Conservation (phyloP, 257 asterid species). For the Mitragyna speciosa region DNA sequence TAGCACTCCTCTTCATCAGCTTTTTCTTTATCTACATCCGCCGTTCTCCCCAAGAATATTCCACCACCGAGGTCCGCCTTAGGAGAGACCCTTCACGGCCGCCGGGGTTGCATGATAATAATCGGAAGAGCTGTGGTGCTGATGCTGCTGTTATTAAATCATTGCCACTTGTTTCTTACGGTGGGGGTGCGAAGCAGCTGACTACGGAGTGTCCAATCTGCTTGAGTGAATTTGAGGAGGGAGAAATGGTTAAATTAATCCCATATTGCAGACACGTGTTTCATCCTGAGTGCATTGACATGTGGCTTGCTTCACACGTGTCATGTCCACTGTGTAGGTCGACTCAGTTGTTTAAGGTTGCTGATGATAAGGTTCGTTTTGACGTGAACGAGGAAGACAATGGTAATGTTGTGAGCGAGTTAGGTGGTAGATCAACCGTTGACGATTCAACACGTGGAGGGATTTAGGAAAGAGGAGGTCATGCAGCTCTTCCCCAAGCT, state of each 20-base stretch:
- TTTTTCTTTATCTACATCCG: conserved; percentile 72
- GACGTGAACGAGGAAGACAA: conserved; percentile 30
- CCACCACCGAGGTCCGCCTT: conserved; percentile 10
- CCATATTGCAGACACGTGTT: conserved; percentile 82
- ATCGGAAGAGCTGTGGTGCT: conserved; percentile 41
- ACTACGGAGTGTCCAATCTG: conserved; percentile 69
- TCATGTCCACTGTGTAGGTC: conserved; percentile 84
- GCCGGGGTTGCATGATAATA: neutral
- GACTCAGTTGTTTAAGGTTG: conserved; percentile 39
- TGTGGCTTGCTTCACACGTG: conserved; percentile 77
- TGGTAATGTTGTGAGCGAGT: conserved; percentile 10
- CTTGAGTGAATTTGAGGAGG: conserved; percentile 55
- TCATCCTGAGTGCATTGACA: conserved; percentile 68
- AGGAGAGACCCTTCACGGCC: conserved; percentile 24
- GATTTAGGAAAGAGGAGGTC: conserved; percentile 15
- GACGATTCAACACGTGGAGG: conserved; percentile 29
- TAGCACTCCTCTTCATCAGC: conserved; percentile 62
- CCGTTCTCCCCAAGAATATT: conserved; percentile 37
- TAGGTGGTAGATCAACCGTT: conserved; percentile 29
- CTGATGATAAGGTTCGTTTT: conserved; percentile 44
- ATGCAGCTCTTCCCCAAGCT: conserved; percentile 19
- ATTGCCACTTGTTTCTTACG: conserved; percentile 53
- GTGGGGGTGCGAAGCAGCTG: conserved; percentile 45
- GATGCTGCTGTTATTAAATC: conserved; percentile 43
- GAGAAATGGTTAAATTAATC: conserved; percentile 54